Evolutionary conservation across 352 stramenopile genomes (phyloP).

Genomic region (Peronospora belbahrii): DNA sequence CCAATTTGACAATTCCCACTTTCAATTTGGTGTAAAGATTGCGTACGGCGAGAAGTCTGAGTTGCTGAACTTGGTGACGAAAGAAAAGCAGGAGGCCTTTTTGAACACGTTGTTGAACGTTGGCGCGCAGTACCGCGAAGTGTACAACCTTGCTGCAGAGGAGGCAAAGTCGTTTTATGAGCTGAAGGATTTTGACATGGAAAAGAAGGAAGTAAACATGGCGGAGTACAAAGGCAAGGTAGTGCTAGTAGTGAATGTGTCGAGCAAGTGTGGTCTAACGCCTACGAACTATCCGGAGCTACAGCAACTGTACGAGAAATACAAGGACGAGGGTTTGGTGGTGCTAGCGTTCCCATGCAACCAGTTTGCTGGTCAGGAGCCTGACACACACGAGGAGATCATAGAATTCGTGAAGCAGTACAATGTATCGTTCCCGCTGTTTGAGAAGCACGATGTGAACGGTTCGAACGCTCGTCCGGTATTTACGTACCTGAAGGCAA

Average conservation of each 20-base stretch:
- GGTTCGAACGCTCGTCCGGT: constrained; percentile 67
- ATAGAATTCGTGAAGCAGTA: constrained; percentile 54
- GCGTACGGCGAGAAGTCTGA: constrained; percentile 35
- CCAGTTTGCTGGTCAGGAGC: constrained; percentile 57
- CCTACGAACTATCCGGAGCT: constrained; percentile 86
- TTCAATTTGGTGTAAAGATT: constrained; percentile 38
- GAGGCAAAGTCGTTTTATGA: constrained; percentile 67
- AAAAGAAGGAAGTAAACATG: constrained; percentile 62
- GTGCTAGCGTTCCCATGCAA: constrained; percentile 85
- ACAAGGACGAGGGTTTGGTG: constrained; percentile 48
- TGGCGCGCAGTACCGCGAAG: constrained; percentile 38
- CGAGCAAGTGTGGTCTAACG: constrained; percentile 74
- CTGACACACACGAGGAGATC: constrained; percentile 74
- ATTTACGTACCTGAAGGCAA: constrained; percentile 80
- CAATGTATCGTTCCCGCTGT: constrained; percentile 37
- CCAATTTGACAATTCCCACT: constrained; percentile 39
- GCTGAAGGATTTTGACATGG: constrained; percentile 68
- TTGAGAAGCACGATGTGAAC: constrained; percentile 87
- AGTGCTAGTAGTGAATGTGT: constrained; percentile 74
- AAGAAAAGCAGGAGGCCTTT: constrained; percentile 39
- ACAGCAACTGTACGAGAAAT: constrained; percentile 62
- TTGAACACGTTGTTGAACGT: constrained; percentile 42
- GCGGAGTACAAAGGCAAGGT: constrained; percentile 62
- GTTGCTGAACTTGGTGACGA: constrained; percentile 34
- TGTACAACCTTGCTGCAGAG: constrained; percentile 27